Evolutionary conservation across 495 filamentous ascomycete genomes (phyloP).

Genomic region (Haplographium delicatum): DNA sequence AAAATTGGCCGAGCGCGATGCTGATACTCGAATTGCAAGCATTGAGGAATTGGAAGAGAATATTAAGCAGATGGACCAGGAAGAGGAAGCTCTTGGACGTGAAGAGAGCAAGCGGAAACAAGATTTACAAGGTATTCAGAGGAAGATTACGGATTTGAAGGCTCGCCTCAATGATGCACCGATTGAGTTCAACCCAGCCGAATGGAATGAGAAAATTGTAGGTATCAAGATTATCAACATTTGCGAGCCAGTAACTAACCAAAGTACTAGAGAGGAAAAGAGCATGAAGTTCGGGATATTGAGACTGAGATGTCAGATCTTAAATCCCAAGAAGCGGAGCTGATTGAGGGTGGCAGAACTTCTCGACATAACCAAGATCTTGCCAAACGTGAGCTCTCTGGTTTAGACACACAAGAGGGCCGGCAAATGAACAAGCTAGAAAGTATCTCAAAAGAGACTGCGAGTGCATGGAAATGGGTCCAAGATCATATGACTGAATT

Average conservation of each 20-base stretch:
- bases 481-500: conserved; percentile 65
- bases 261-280: conserved; percentile 41
- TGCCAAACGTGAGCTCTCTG: conserved; percentile 45
- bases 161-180: conserved; percentile 40
- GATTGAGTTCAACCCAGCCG: conserved; percentile 40
- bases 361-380: conserved; percentile 25
- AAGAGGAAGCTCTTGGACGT: conserved; percentile 54
- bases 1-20: conserved; percentile 44
- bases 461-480: conserved; percentile 74
- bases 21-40: conserved; percentile 41
- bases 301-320: conserved; percentile 27
- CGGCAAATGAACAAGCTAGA: conserved; percentile 63
- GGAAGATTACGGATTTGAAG: conserved; percentile 38
- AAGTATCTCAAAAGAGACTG: conserved; percentile 52
- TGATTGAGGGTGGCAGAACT: conserved; percentile 9
- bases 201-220: conserved; percentile 52
- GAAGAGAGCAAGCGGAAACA: conserved; percentile 44
- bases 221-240: conserved; percentile 25
- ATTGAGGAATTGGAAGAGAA: conserved; percentile 48
- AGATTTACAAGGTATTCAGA: conserved; percentile 39
- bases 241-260: conserved; percentile 16
- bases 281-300: conserved; percentile 35
- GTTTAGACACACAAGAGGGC: conserved; percentile 70
- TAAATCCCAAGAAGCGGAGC: background rate
- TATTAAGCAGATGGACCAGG: conserved; percentile 48